Conservation (phyloP, 768 basidiomycete genomes). For the Gloeopeniophorella convolvens region DNA sequence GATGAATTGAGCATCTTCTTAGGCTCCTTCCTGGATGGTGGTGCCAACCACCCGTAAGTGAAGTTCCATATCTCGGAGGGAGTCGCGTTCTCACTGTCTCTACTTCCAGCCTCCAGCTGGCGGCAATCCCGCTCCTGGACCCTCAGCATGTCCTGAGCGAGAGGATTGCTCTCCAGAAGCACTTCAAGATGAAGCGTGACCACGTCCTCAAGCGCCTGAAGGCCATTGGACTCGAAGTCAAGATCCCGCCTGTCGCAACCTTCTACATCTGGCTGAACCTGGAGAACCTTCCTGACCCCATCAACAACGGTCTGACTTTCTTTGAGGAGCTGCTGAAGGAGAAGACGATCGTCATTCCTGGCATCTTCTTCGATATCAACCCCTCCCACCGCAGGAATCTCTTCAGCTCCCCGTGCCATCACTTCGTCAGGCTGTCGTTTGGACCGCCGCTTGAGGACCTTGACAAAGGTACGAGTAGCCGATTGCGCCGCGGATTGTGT, state of each 20-base stretch:
- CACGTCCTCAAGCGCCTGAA: constrained; percentile 80
- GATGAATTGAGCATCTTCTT: not conserved
- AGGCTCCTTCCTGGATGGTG: constrained; percentile 91
- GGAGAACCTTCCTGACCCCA: constrained; percentile 66
- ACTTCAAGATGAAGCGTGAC: constrained; percentile 89
- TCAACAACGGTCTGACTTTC: constrained; percentile 92
- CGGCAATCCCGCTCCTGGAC: constrained; percentile 79
- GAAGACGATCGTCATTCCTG: constrained; percentile 85
- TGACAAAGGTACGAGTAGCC: constrained; percentile 52
- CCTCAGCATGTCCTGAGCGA: constrained; percentile 61
- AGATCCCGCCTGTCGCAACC: constrained; percentile 69
- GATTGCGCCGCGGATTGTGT: not conserved
- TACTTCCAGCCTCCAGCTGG: constrained; percentile 65
- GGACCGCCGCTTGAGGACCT: constrained; percentile 76
- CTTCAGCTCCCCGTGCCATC: constrained; percentile 85
- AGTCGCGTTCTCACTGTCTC: not conserved
- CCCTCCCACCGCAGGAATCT: constrained; percentile 81
- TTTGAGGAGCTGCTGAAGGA: constrained; percentile 92
- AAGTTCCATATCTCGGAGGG: not conserved
- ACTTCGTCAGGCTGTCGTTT: constrained; percentile 83
- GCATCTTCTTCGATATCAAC: constrained; percentile 84
- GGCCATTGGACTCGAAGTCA: constrained; percentile 69
- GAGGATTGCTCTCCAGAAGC: constrained; percentile 80
- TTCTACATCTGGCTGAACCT: constrained; percentile 96
- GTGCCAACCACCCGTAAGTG: constrained; percentile 85